A percentile compares a stretch with the other conserved stretches of the same genome.
Conservation (phyloP, 768 basidiomycete species). For the Coprinopsis sp. region DNA sequence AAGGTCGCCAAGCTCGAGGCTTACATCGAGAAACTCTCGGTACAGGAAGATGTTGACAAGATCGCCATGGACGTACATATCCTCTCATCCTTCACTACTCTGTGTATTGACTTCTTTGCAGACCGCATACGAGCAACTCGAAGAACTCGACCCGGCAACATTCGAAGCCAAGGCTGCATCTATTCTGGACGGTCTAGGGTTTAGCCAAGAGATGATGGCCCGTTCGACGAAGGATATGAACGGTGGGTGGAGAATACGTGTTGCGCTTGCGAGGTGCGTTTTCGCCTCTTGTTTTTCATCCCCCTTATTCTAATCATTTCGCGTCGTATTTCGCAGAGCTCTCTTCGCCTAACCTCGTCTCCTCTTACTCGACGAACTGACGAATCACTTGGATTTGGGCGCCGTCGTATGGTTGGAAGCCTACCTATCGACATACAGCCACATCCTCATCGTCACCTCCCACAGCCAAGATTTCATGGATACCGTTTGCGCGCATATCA, state of each 20-base stretch:
- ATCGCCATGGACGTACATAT: constrained; percentile 78
- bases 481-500: constrained; percentile 93
- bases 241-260: constrained; percentile 99
- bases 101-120: no score
- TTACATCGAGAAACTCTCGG: constrained; percentile 89
- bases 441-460: constrained; percentile 94
- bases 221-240: constrained; percentile 98
- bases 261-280: constrained; percentile 91
- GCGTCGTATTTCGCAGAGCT: no score
- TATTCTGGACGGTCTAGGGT: constrained; percentile 97
- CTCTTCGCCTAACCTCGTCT: constrained; percentile 96
- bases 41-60: constrained; percentile 89
- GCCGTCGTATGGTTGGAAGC: constrained; percentile 99
- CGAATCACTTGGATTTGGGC: constrained; percentile 92
- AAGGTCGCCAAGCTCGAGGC: constrained; percentile 94
- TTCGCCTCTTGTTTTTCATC: no score
- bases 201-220: constrained; percentile 87
- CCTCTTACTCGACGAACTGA: constrained; percentile 88
- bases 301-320: no score
- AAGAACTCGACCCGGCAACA: constrained; percentile 92
- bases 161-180: constrained; percentile 96
- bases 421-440: constrained; percentile 96
- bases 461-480: constrained; percentile 99
- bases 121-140: constrained; percentile 92
- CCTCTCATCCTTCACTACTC: no score